Conservation (phyloP, 2,329 filamentous ascomycete species). For the Penicillium concentricum region DNA sequence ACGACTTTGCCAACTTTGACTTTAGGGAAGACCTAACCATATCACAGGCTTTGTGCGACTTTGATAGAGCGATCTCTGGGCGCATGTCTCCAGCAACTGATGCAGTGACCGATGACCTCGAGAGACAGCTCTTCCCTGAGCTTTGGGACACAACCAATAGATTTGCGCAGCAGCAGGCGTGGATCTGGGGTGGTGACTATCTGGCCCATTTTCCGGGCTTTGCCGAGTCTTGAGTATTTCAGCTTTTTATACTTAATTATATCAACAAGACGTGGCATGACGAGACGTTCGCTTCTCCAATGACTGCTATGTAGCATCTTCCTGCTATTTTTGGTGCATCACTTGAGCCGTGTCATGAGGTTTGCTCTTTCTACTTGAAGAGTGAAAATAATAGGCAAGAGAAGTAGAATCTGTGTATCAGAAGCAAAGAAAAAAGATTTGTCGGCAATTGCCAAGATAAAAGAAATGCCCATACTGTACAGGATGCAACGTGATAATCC, state of each 20-base stretch:
- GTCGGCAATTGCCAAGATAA: slow-evolving; percentile 13
- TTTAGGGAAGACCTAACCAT: background rate
- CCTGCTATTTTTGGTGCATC: background rate
- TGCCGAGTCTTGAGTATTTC: background rate
- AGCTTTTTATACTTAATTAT: background rate
- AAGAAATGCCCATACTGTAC: slow-evolving; percentile 25
- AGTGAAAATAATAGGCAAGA: background rate
- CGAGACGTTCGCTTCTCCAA: background rate
- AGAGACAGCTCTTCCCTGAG: slow-evolving; percentile 2
- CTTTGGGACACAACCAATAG: background rate
- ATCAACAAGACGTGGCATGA: no score
- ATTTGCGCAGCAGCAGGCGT: slow-evolving; percentile 20
- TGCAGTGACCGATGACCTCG: background rate
- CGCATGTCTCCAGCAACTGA: background rate
- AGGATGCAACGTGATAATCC: slow-evolving; percentile 19
- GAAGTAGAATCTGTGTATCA: background rate
- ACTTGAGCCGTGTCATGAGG: no score
- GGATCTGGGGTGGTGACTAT: slow-evolving; percentile 21
- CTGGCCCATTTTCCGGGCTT: background rate
- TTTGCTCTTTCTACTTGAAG: background rate
- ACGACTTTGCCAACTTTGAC: background rate
- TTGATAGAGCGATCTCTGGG: background rate
- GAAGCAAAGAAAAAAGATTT: slow-evolving; percentile 6
- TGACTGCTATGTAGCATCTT: background rate
- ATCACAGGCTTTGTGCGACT: background rate